Evolutionary conservation across 2,329 filamentous ascomycete species (phyloP).

Genomic region (Monilinia fructigena): DNA sequence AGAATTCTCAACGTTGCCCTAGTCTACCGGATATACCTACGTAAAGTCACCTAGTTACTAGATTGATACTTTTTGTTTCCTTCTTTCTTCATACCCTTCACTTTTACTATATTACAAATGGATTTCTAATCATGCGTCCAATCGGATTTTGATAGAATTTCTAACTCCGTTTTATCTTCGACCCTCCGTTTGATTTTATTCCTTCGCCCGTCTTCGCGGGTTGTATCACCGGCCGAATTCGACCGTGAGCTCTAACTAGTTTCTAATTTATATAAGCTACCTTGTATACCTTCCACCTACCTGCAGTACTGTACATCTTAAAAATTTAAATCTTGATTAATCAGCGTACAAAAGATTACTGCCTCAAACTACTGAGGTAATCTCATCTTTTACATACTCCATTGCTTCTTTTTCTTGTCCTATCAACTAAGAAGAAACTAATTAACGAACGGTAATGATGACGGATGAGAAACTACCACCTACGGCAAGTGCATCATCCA

Average conservation of each 20-base stretch:
- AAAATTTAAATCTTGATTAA: not conserved
- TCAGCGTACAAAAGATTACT: not conserved
- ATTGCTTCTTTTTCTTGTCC: not conserved
- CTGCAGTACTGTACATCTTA: not conserved
- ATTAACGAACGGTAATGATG: not conserved
- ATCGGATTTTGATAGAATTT: not conserved
- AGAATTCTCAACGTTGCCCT: too few species aligned
- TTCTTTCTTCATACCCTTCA: not conserved
- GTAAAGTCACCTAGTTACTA: too few species aligned
- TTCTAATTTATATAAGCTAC: too few species aligned
- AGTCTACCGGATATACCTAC: too few species aligned
- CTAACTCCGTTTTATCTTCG: not conserved
- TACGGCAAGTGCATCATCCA: conserved; percentile 8
- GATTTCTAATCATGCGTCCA: not conserved
- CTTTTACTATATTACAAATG: not conserved
- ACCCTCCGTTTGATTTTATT: not conserved
- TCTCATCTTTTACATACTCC: not conserved
- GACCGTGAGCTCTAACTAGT: not conserved
- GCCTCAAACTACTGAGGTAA: not conserved
- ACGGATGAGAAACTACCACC: conserved; percentile 11
- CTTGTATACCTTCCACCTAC: too few species aligned
- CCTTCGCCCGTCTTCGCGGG: not conserved
- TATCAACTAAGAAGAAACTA: not conserved
- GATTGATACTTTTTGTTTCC: too few species aligned
- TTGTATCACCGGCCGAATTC: not conserved